Percentiles rank a stretch among this genome's conserved stretches.
Conservation (phyloP, 176 grass and related monocot genomes). For the Canna indica region DNA sequence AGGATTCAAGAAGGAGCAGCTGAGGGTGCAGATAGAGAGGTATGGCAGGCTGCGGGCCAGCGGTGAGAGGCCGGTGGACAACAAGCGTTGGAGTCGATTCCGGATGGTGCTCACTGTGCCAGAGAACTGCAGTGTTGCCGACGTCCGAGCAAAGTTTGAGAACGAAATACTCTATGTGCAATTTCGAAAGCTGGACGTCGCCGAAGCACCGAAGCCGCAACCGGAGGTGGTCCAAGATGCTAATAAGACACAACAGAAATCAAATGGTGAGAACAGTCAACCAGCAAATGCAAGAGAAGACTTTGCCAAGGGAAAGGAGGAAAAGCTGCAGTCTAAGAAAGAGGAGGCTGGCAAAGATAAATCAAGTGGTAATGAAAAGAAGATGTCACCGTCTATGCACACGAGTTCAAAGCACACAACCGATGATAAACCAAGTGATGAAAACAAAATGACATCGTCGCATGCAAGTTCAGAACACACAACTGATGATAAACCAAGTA, state of each 20-base stretch:
- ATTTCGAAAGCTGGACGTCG: constrained; percentile 33
- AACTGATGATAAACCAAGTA: too few relatives aligned
- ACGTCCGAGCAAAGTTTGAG: constrained; percentile 71
- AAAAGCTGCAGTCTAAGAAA: background rate
- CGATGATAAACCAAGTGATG: background rate
- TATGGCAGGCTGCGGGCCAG: constrained; percentile 32
- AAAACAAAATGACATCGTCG: background rate
- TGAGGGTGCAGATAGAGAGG: constrained; percentile 49
- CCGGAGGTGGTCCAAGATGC: background rate
- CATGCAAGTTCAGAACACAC: too few relatives aligned
- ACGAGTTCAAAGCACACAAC: too few relatives aligned
- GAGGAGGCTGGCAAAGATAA: background rate
- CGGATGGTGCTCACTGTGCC: constrained; percentile 44
- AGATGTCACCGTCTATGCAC: background rate
- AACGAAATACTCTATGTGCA: constrained; percentile 40
- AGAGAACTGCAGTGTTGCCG: constrained; percentile 28
- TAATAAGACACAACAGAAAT: background rate
- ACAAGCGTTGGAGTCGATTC: constrained; percentile 31
- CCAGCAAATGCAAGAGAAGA: background rate
- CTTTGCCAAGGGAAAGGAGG: background rate
- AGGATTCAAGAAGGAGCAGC: constrained; percentile 62
- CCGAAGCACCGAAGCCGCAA: background rate
- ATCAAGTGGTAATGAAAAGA: background rate
- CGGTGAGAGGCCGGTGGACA: constrained; percentile 40
- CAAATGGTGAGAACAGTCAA: background rate